Evolutionary conservation across 2,329 filamentous ascomycete species (phyloP).

Genomic region (Rachicladosporium sp.): DNA sequence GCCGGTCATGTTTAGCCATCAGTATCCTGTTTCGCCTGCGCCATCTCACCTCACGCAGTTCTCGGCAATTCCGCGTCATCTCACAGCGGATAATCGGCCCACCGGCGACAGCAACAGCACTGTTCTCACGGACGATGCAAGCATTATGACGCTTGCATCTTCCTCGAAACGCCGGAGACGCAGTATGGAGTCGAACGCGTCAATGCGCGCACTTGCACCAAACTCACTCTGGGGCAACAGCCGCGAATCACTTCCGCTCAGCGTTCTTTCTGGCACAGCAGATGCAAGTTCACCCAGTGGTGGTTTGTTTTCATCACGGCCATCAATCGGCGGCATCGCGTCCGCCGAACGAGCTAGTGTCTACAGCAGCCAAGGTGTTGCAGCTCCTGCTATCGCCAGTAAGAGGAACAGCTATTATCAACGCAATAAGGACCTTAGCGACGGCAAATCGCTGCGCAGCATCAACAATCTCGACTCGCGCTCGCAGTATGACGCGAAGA

Average conservation of each 20-base stretch:
- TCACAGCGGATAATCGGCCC: constrained; percentile 40
- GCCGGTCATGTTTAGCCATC: constrained; percentile 43
- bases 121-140: constrained; percentile 71
- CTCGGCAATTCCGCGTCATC: constrained; percentile 60
- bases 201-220: constrained; percentile 70
- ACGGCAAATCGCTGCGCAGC: constrained; percentile 21
- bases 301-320: constrained; percentile 32
- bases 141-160: constrained; percentile 71
- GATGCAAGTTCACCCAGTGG: constrained; percentile 32
- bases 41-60: constrained; percentile 46
- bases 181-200: constrained; percentile 76
- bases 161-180: constrained; percentile 68
- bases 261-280: constrained; percentile 61
- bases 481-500: constrained; percentile 9
- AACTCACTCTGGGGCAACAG: constrained; percentile 73
- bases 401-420: constrained; percentile 77
- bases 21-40: constrained; percentile 38
- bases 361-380: constrained; percentile 39
- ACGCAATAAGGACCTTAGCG: constrained; percentile 30
- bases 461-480: constrained; percentile 13
- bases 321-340: constrained; percentile 41
- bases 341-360: constrained; percentile 62
- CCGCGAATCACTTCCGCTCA: constrained; percentile 66
- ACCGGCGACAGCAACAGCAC: constrained; percentile 56
- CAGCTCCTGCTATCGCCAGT: constrained; percentile 50